These are phyloP conservation scores for Luffa aegyptiaca DNA, from an alignment of 306 rosid genomes.

Conservation along the genomic window DNA sequence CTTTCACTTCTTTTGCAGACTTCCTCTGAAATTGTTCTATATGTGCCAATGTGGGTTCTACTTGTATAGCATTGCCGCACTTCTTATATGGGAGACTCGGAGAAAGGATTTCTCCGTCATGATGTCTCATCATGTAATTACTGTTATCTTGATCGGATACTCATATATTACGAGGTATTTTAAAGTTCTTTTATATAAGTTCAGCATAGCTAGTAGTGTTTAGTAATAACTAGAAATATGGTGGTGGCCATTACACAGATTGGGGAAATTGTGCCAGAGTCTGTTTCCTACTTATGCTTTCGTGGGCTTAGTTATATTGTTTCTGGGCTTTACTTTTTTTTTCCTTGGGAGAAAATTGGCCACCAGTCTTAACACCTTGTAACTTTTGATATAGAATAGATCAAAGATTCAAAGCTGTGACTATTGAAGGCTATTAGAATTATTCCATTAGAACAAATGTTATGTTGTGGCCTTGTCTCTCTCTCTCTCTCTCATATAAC, in stretches of 20 bases:
- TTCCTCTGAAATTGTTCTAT: constrained; percentile 54
- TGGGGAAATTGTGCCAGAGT: not conserved
- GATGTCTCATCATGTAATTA: constrained; percentile 94
- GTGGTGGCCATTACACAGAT: not conserved
- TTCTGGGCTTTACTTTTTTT: not conserved
- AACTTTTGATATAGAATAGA: not conserved
- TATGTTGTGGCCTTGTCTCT: not conserved
- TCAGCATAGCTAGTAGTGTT: not conserved
- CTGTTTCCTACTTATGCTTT: not conserved
- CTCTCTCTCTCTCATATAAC: not conserved
- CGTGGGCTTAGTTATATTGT: not conserved
- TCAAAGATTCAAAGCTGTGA: not conserved
- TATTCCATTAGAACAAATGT: not conserved
- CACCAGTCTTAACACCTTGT: not conserved
- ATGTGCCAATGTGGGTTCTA: constrained; percentile 97
- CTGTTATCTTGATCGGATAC: constrained; percentile 59
- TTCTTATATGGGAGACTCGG: constrained; percentile 87
- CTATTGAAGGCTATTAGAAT: not conserved
- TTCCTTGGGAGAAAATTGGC: not conserved
- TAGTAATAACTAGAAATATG: not conserved
- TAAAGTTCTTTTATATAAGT: not conserved
- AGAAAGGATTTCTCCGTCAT: constrained; percentile 93
- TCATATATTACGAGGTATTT: constrained; percentile 75
- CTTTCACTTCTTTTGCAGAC: constrained; percentile 41
- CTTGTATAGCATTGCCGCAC: constrained; percentile 79